Base-by-base conservation (phyloP, 495 filamentous ascomycete species). In the Pyrenula massariospora region DNA sequence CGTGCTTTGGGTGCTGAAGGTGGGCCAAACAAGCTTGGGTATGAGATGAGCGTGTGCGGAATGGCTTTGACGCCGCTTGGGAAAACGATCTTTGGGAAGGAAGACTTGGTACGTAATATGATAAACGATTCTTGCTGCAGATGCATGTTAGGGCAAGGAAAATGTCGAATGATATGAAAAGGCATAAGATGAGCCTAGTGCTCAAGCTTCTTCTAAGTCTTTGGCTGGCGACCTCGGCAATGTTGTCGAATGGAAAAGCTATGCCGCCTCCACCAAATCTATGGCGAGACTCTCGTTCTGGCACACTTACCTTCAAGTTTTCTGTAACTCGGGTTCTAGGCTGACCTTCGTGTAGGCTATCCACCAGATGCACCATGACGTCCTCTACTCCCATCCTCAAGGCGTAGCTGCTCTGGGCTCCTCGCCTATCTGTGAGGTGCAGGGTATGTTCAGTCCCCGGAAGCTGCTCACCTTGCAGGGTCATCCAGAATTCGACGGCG, bases 11-110 rank as follows among this genome's bases (percentile, higher is more conserved):
- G 81, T 1, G 74, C 67, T 24, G 73, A 71, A 47, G 81, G 90
- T 10, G 77, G 65, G 5, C 64, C 77, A 25, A 83, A 75, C 60
- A 69, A 75, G 15, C 63, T 58, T 2, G 86, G 84, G 15, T 91
- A 87, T 87, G 88, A 91, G 66, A 68, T 80, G 10, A 77, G 79
- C 55, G 86, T 89, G 1, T 75, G 71, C 1, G 70, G 81, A 25
- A 73, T 88, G 24, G 62, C 74, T 23, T 69, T 88, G 67, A 88
- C 83, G 5, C 58, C 65, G 23, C 77, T 71, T 60, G 88, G 87
- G 10, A 78, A 77, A 68, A 70, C 80, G 59, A 42, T 90, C 10
- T 89, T 90, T 66, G 73, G 74, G 47, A 65, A 76, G 57, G 73
- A 83, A 25, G 72, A 76, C 21, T 61, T 87, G 63, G 82, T 88